phyloP scores from a whole-genome alignment of 257 asterid species.

The Solanum gandarillasii region DNA sequence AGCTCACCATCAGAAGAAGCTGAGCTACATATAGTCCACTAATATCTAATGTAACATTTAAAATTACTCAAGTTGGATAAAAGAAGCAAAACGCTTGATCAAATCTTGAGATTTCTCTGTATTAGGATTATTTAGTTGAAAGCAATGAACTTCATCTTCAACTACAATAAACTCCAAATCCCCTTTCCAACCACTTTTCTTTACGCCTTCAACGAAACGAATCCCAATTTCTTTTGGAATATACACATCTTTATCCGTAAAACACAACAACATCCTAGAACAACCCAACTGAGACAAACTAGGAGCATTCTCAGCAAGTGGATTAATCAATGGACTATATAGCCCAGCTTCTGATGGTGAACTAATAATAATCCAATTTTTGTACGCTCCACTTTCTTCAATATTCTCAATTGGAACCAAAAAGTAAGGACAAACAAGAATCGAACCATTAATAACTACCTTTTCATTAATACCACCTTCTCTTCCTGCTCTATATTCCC shows the following conservation, averaged over 20 bases:
- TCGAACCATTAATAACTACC: constrained; percentile 1
- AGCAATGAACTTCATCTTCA: constrained; percentile 42
- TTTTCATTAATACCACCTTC: neutral
- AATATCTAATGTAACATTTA: too few species aligned
- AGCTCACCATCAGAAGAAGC: neutral
- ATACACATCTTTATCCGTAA: constrained; percentile 15
- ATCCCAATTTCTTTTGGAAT: neutral
- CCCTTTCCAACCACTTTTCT: constrained; percentile 50
- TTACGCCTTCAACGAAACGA: constrained; percentile 23
- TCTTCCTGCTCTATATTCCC: constrained; percentile 7
- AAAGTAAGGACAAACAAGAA: constrained; percentile 6
- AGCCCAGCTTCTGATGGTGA: neutral
- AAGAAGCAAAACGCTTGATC: constrained; percentile 25
- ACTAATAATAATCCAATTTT: neutral
- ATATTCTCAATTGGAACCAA: neutral
- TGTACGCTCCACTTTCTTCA: neutral
- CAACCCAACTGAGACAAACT: neutral
- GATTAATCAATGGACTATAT: neutral
- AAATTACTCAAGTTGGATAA: constrained; percentile 3
- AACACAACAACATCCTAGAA: neutral
- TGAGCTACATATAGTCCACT: neutral
- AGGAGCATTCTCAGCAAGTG: neutral
- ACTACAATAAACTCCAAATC: constrained; percentile 37
- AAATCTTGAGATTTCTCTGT: constrained; percentile 19
- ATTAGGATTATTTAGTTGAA: neutral